These are phyloP conservation scores for Aureobasidium sp. DNA, from an alignment of 2,329 filamentous ascomycete species.

Conservation along the genomic window DNA sequence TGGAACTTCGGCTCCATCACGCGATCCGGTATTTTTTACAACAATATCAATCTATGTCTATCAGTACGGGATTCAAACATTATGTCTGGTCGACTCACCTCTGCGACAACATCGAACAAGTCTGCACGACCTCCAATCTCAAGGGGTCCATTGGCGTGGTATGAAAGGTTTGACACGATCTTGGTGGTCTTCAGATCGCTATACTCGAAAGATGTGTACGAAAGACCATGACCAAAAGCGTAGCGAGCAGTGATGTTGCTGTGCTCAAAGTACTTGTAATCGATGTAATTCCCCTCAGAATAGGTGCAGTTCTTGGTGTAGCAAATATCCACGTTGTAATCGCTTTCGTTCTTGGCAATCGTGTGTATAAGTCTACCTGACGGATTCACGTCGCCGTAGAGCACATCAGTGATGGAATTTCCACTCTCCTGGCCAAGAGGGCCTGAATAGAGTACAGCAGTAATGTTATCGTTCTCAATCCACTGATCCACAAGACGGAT, in stretches of 20 bases:
- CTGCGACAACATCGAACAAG: constrained; percentile 44
- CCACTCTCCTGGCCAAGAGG: constrained; percentile 39
- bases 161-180: constrained; percentile 69
- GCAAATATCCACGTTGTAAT: constrained; percentile 62
- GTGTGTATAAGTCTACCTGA: constrained; percentile 62
- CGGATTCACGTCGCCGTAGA: constrained; percentile 38
- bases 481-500: constrained; percentile 15
- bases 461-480: constrained; percentile 29
- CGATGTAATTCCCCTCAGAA: constrained; percentile 66
- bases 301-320: constrained; percentile 63
- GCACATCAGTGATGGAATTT: constrained; percentile 39
- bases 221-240: constrained; percentile 33
- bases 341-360: constrained; percentile 57
- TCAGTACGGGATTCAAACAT: background rate
- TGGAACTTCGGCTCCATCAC: constrained; percentile 43
- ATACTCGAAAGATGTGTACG: constrained; percentile 31
- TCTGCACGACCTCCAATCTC: constrained; percentile 49
- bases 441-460: constrained; percentile 35
- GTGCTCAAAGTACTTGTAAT: constrained; percentile 64
- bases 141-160: constrained; percentile 46
- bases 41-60: constrained; percentile 38
- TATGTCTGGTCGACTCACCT: background rate
- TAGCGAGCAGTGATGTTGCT: constrained; percentile 24
- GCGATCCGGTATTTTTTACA: constrained; percentile 46
- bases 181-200: constrained; percentile 40